Conservation (phyloP, 1,139 yeast species). For the Saccharomyces hybrid region DNA sequence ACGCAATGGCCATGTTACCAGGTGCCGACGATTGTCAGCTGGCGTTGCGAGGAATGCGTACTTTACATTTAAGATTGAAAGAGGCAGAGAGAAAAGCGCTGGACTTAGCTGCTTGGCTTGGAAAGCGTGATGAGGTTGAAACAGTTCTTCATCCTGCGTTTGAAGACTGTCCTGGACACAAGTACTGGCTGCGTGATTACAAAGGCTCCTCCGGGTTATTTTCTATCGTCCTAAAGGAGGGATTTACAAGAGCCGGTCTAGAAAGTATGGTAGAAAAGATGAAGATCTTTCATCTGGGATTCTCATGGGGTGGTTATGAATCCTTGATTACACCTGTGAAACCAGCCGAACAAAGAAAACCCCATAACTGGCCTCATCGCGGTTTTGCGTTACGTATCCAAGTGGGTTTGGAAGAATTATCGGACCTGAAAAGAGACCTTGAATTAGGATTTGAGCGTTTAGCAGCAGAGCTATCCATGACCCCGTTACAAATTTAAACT, state of each 20-base stretch:
- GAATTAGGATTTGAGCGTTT: conserved; percentile 7
- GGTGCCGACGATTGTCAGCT: conserved; percentile 10
- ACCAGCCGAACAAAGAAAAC: conserved; percentile 2
- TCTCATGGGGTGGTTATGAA: conserved; percentile 13
- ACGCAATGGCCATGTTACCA: conserved; percentile 7
- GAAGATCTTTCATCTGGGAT: conserved; percentile 7
- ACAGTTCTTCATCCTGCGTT: conserved; percentile 11
- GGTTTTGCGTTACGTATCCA: conserved; percentile 8
- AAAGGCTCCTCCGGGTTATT: conserved; percentile 10
- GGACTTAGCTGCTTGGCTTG: conserved; percentile 7
- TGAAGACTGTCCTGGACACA: conserved; percentile 10
- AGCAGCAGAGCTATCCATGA: background rate
- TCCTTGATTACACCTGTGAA: conserved; percentile 7
- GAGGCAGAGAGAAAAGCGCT: conserved; percentile 9
- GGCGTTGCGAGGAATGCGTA: conserved; percentile 9
- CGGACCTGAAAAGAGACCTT: conserved; percentile 6
- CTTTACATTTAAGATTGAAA: conserved; percentile 7
- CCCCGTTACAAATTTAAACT: background rate
- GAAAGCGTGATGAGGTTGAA: conserved; percentile 7
- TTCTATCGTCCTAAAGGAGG: conserved; percentile 6
- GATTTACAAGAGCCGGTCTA: conserved; percentile 4
- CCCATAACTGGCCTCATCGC: conserved; percentile 3
- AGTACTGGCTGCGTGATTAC: conserved; percentile 8
- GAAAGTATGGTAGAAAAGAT: conserved; percentile 8
- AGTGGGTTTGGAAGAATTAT: conserved; percentile 9